phyloP scores from a whole-genome alignment of 2,329 filamentous ascomycete genomes.

The Penicillium hordei region DNA sequence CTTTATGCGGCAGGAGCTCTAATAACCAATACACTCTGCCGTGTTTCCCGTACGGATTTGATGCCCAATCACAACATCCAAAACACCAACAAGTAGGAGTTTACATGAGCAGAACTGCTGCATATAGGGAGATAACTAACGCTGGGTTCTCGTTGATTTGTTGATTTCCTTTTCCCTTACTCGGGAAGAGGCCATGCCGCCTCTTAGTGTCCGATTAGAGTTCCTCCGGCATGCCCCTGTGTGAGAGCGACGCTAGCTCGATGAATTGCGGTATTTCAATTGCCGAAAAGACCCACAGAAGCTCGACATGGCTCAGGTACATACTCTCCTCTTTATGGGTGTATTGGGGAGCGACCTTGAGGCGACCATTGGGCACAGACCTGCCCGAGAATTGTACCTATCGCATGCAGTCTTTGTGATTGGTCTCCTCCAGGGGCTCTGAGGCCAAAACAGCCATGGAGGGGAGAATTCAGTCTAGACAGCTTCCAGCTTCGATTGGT shows the following conservation, averaged over 20 bases:
- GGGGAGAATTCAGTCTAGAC: background rate
- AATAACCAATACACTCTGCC: background rate
- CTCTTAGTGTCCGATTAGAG: background rate
- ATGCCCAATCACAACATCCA: background rate
- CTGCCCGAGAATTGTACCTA: background rate
- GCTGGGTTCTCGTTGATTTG: background rate
- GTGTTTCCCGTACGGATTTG: background rate
- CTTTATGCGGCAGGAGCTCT: background rate
- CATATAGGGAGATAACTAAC: background rate
- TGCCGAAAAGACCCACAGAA: background rate
- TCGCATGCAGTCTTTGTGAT: background rate
- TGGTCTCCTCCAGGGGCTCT: background rate
- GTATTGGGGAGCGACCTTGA: background rate
- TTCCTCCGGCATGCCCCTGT: slow-evolving; percentile 1
- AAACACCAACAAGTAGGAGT: background rate
- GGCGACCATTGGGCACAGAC: background rate
- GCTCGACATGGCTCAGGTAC: background rate
- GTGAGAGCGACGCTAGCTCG: background rate
- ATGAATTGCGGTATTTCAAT: background rate
- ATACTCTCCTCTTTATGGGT: background rate
- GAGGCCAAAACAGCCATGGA: background rate
- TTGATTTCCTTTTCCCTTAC: background rate
- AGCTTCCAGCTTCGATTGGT: background rate
- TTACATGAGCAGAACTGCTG: background rate
- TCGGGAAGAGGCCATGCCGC: background rate